A percentile compares a stretch with the other conserved stretches of the same genome.
These are phyloP conservation scores for Boletus mariae DNA, from an alignment of 1,284 basidiomycete genomes.

Conservation along the genomic window DNA sequence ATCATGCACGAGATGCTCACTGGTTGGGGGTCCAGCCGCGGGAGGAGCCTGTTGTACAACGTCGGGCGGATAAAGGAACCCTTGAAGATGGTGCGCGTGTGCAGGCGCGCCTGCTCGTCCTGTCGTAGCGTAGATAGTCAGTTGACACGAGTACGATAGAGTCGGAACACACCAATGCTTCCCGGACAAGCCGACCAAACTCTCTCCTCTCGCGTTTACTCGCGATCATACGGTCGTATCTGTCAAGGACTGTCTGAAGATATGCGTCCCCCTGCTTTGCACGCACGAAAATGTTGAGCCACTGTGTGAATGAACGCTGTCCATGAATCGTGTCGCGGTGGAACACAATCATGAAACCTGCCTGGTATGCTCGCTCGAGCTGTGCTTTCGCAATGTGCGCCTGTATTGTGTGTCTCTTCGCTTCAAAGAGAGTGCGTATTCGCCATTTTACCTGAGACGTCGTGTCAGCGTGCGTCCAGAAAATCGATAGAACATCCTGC, in stretches of 20 bases:
- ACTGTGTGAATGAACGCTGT: constrained; percentile 43
- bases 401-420: constrained; percentile 49
- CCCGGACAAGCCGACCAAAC: constrained; percentile 43
- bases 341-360: constrained; percentile 18
- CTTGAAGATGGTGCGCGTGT: constrained; percentile 60
- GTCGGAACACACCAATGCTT: constrained; percentile 47
- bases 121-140: constrained; percentile 9
- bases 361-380: constrained; percentile 53
- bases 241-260: constrained; percentile 42
- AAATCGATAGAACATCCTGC: constrained; percentile 20
- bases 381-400: constrained; percentile 42
- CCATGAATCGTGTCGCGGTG: not conserved
- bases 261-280: constrained; percentile 51
- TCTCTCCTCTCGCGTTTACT: constrained; percentile 48
- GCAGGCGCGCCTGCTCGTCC: constrained; percentile 50
- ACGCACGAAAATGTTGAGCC: constrained; percentile 54
- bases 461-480: not conserved
- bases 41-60: constrained; percentile 62
- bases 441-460: constrained; percentile 51
- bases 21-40: constrained; percentile 77
- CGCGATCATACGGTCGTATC: constrained; percentile 55
- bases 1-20: constrained; percentile 67
- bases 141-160: not conserved
- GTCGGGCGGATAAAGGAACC: constrained; percentile 64
- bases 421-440: constrained; percentile 52